phyloP scores from a whole-genome alignment of 1,284 basidiomycete species.

The Apiotrichum veenhuisii region DNA sequence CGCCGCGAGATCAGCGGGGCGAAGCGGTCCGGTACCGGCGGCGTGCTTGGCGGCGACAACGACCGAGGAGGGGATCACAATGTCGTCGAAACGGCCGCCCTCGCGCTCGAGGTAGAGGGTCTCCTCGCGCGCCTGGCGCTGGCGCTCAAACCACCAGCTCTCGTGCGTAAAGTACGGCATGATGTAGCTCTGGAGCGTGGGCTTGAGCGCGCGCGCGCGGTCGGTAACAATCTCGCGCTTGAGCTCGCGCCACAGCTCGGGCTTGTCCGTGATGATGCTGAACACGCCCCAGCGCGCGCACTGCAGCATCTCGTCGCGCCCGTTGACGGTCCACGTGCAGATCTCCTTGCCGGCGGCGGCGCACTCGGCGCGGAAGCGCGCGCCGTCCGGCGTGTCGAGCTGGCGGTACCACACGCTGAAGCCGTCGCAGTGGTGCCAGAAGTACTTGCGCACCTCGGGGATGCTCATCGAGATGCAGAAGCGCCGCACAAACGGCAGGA shows the following conservation, averaged over 20 bases:
- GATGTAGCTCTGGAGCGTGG: constrained; percentile 30
- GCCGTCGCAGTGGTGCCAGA: constrained; percentile 82
- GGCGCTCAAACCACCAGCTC: constrained; percentile 39
- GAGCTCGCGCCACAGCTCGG: constrained; percentile 40
- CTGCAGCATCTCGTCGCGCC: constrained; percentile 89
- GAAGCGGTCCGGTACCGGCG: not conserved
- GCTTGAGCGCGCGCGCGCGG: constrained; percentile 28
- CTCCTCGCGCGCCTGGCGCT: constrained; percentile 38
- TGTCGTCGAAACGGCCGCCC: constrained; percentile 39
- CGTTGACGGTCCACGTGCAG: constrained; percentile 75
- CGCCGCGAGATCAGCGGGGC: not conserved
- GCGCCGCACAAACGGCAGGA: constrained; percentile 76
- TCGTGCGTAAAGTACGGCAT: constrained; percentile 28
- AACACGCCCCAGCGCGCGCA: constrained; percentile 86
- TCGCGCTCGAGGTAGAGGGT: constrained; percentile 46
- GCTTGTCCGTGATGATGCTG: constrained; percentile 79
- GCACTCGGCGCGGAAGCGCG: constrained; percentile 73
- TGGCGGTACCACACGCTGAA: constrained; percentile 81
- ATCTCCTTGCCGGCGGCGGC: constrained; percentile 74
- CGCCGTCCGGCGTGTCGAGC: constrained; percentile 65
- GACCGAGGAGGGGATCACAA: constrained; percentile 6
- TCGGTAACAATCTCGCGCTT: constrained; percentile 33
- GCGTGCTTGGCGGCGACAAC: not conserved
- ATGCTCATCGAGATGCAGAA: constrained; percentile 75
- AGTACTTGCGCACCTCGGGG: constrained; percentile 70